Evolutionary conservation across 2,329 filamentous ascomycete species (phyloP), one percentile per base, ranked within the genome.

Genomic region (Aureobasidium sp.): DNA sequence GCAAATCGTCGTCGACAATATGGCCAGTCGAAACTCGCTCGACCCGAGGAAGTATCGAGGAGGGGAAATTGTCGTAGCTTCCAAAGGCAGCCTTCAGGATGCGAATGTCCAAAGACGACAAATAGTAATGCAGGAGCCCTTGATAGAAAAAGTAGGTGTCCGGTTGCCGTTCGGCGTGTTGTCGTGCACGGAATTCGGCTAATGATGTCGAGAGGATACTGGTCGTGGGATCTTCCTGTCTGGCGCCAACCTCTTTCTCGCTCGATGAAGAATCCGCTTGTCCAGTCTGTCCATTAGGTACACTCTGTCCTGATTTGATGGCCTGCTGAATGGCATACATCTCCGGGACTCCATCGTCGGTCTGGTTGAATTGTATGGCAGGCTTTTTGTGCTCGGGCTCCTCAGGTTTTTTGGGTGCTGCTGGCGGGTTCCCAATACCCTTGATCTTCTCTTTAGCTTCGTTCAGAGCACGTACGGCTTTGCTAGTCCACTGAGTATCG

Each of bases 41-140:
- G 3, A 97, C 88, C 5, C 90, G 85, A 0, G 92, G 92, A 10
- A 96, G 79, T 17, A 97, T 87, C 0, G 90, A 93, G 0, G 91
- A 88, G 0, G 92, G 92, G 68, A 97, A 96, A 10, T 83, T 78
- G 1, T 87, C 84, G 72, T 94, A 97, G 24, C 87, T 83, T 2
- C 90, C 91, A 70, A 94, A 97, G 48, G 91, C 90, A 1, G 90
- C 85, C 76, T 95, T 96, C 36, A 97, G 79, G 65, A 97, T 96
- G 56, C 92, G 87, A 65, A 97, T 97, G 71, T 97, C 92, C 37
- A 97, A 81, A 0, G 92, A 88, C 0, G 91, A 95, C 3, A 97
- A 82, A 69, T 96, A 97, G 53, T 95, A 88, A 69, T 97, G 92
- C 26, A 90, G 87, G 1, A 92, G 82, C 0, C 90, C 88, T 67